phyloP scores from a whole-genome alignment of 192 early-diverging fungal species.

The Backusella australiensis region DNA sequence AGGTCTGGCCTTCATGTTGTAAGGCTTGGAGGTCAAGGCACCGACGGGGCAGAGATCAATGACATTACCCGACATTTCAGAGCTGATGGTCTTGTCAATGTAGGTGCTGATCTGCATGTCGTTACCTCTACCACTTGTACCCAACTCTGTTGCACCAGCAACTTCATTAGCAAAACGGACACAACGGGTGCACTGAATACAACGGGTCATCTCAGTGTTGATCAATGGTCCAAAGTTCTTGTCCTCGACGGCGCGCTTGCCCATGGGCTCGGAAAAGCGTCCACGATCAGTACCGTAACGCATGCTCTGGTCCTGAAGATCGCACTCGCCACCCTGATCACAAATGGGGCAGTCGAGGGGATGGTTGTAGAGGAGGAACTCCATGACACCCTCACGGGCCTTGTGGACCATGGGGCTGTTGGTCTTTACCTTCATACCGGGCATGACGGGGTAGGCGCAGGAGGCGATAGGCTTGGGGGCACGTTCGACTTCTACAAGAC shows the following conservation, averaged over 20 bases:
- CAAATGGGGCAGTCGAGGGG: conserved; percentile 98
- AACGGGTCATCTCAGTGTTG: conserved; percentile 96
- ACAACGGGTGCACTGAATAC: conserved; percentile 99
- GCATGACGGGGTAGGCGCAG: conserved; percentile 96
- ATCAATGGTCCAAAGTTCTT: conserved; percentile 96
- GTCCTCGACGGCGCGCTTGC: conserved; percentile 96
- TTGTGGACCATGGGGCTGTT: conserved; percentile 93
- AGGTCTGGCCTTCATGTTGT: conserved; percentile 88
- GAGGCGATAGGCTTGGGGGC: conserved; percentile 95
- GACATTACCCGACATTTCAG: conserved; percentile 97
- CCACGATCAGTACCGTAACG: conserved; percentile 94
- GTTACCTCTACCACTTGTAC: conserved; percentile 93
- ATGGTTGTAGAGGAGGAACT: conserved; percentile 95
- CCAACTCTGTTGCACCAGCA: conserved; percentile 92
- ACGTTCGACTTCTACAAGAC: conserved; percentile 96
- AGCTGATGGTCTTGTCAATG: conserved; percentile 79
- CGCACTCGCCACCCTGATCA: conserved; percentile 99
- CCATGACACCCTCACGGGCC: conserved; percentile 92
- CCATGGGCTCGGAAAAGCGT: conserved; percentile 77
- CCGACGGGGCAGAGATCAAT: conserved; percentile 99
- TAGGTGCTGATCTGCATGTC: conserved; percentile 99
- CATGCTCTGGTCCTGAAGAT: conserved; percentile 97
- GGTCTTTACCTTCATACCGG: conserved; percentile 97
- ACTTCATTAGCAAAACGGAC: conserved; percentile 98
- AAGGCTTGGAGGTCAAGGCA: conserved; percentile 95